Base-by-base conservation (phyloP, 352 stramenopile genomes). In the Phytophthora pisi region DNA sequence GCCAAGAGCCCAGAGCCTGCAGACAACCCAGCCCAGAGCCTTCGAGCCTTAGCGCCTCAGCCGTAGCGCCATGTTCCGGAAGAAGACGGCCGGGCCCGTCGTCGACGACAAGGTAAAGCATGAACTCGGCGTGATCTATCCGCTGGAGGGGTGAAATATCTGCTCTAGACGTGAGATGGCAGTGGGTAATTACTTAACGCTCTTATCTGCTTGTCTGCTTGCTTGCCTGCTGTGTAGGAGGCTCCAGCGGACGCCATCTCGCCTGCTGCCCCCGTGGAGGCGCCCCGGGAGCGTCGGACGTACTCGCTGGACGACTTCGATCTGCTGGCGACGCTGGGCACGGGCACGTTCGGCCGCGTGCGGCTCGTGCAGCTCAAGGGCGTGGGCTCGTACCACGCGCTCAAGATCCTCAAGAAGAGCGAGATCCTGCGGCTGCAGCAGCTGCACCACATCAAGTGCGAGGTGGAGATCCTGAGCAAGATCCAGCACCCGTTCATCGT, bases 321-420 rank as follows among this genome's bases (percentile, higher is more conserved):
- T 30, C 43, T 95, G 40, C 63, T 92, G 23, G 82, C 86, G 16
- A 97, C 88, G 15, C 66, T 97, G 5, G 88, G 86, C 9, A 97
- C 90, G 7, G 92, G 92, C 26, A 97, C 92, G 3, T 98, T 97
- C 68, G 91, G 91, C 3, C 82, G 91, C 28, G 92, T 98, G 42
- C 81, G 89, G 3, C 78, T 98, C 5, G 90, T 96, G 49, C 79
- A 91, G 20, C 71, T 91, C 28, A 86, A 87, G 23, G 68, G 75
- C 16, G 78, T 66, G 5, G 81, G 79, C 0, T 77, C 74, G 1
- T 95, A 84, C 57, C 90, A 94, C 57, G 92, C 92, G 5, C 78
- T 98, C 23, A 98, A 98, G 65, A 97, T 97, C 67, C 75, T 97
- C 13, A 97, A 97, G 70, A 98, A 98, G 74, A 88, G 81, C 52